These are phyloP conservation scores for Magnaporthiopsis rhizophila DNA, from an alignment of 2,329 filamentous ascomycete genomes.

Conservation along the genomic window DNA sequence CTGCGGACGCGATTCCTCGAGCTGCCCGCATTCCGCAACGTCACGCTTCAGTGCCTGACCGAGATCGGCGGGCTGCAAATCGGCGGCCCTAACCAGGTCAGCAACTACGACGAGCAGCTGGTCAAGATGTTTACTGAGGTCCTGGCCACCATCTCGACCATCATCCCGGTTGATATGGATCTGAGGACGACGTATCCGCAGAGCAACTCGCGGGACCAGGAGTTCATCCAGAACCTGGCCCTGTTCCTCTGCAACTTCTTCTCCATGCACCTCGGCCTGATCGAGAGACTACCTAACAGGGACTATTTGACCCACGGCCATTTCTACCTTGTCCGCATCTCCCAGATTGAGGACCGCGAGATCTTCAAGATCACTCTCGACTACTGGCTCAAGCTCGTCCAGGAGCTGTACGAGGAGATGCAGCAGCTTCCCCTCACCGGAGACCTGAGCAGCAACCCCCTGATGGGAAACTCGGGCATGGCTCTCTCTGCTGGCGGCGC, in stretches of 20 bases:
- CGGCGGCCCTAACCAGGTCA: slow-evolving; percentile 52
- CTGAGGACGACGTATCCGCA: slow-evolving; percentile 84
- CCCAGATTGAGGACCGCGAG: slow-evolving; percentile 95
- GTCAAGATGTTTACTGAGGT: slow-evolving; percentile 99
- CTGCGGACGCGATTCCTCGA: slow-evolving; percentile 87
- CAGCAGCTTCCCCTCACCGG: slow-evolving; percentile 91
- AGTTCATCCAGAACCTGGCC: slow-evolving; percentile 94
- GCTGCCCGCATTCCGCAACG: slow-evolving; percentile 89
- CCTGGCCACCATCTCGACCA: slow-evolving; percentile 82
- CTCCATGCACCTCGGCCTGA: slow-evolving; percentile 80
- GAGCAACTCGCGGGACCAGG: slow-evolving; percentile 89
- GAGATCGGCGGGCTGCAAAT: slow-evolving; percentile 94
- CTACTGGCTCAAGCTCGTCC: slow-evolving; percentile 98
- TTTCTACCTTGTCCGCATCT: slow-evolving; percentile 97
- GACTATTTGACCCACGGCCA: slow-evolving; percentile 94
- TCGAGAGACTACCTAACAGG: slow-evolving; percentile 90
- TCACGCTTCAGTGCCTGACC: slow-evolving; percentile 92
- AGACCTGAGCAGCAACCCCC: slow-evolving; percentile 56
- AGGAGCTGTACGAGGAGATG: slow-evolving; percentile 98
- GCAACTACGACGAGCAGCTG: slow-evolving; percentile 82
- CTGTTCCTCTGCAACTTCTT: slow-evolving; percentile 98
- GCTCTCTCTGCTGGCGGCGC: slow-evolving; percentile 72
- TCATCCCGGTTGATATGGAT: slow-evolving; percentile 84
- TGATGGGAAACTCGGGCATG: slow-evolving; percentile 63
- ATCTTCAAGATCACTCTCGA: slow-evolving; percentile 99